Evolutionary conservation across 768 basidiomycete genomes (phyloP), one percentile per base, ranked within the genome.

Genomic region (Russula foetens): DNA sequence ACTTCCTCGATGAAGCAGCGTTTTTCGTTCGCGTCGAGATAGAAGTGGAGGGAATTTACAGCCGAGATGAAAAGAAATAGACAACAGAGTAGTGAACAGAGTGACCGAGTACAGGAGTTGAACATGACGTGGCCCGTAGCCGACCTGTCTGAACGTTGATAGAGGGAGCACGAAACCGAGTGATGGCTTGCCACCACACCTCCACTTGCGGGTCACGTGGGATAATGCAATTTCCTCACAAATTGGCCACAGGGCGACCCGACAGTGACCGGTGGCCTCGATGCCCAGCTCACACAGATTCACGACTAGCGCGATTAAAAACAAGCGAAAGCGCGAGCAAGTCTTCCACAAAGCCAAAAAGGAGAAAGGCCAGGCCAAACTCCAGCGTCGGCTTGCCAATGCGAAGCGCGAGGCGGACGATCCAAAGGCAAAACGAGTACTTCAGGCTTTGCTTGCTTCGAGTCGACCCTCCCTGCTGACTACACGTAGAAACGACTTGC

Each of bases 1-100:
- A 98, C 77, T 72, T 99, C 97, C 70, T 98, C 97, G 60, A 98
- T 82, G 75, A 98, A 98, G 72, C 97, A 99, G 50, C 90, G 82
- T 69, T 88, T 86, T 73, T 97, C 92, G 69, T 91, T 89, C 19
- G 93, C 86, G 71, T 97, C 93, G 59, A 99, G 83, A 71, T 99
- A 99, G 74, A 98, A 97, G 71, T 99, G 97, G 28, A 99, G 85
- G 29, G 90, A 92, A 70, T 86, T 81, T 19, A 77, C 79, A 21
- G 78, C 69, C 24, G 75, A 71, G 64, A 78, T 65, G 56, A 75
- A 68, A 59, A 79, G 73, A 19, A 78, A 75, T 46, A 76, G 69
- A 66, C 72, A 68, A 47, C 74, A 69, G 43, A 77, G 64, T 48
- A 72, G 64, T 39, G 65, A 67, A 65, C 70, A 67, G 61, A 63